Base-by-base conservation (phyloP, 805 yeast genomes). In the Ogataea salicorniae region DNA sequence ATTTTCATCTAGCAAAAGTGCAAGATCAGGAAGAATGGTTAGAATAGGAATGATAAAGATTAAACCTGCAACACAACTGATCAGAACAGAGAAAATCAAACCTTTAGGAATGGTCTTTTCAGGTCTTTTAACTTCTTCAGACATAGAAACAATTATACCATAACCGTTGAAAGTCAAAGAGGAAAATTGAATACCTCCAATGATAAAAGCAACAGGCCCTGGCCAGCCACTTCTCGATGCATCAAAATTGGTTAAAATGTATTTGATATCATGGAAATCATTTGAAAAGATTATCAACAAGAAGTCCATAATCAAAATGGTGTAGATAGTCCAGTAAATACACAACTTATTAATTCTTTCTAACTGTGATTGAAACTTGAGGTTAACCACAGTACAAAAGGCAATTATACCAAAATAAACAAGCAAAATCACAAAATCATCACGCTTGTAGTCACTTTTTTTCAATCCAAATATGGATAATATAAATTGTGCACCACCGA, bases 111-210 rank as follows among this genome's bases (percentile, higher is more conserved):
- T 83, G 44, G 80, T 82, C 47, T 69, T 76, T 60, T 87, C 94
- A 0, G 95, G 92, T 20, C 71, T 71, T 52, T 81, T 76, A 15
- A 87, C 94, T 65, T 87, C 95, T 58, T 87, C 95, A 41, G 90
- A 81, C 72, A 87, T 77, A 6, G 92, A 82, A 17, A 88, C 86
- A 26, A 87, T 71, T 78, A 87, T 81, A 26, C 92, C 92, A 63
- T 84, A 87, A 0, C 94, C 95, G 50, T 87, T 87, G 59, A 87
- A 71, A 20, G 92, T 86, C 65, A 85, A 84, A 33, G 86, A 81
- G 1, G 90, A 81, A 52, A 87, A 84, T 64, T 84, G 90, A 48
- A 87, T 76, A 0, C 94, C 94, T 0, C 95, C 95, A 39, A 87
- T 79, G 44, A 87, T 67, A 52, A 87, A 87, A 2, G 94, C 88